These are phyloP conservation scores for Solanum pinnatisectum DNA, from an alignment of 257 asterid species.

Conservation along the genomic window DNA sequence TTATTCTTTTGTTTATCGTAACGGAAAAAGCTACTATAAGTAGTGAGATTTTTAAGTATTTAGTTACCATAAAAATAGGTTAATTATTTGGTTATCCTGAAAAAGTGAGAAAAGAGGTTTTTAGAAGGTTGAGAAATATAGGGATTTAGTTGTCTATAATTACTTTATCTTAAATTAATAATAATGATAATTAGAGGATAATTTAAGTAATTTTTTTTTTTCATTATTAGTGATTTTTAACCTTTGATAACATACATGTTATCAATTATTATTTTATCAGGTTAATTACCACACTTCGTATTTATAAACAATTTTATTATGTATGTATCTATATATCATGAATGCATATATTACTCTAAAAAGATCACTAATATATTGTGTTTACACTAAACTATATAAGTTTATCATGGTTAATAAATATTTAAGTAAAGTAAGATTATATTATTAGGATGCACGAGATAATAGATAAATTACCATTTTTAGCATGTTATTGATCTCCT, in stretches of 20 bases:
- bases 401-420: not conserved
- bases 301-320: not conserved
- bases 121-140: not conserved
- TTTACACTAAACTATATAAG: not conserved
- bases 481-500: not conserved
- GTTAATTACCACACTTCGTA: not conserved
- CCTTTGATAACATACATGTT: not conserved
- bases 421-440: not conserved
- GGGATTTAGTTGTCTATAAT: not conserved
- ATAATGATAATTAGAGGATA: not conserved
- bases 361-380: not conserved
- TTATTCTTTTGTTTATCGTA: not conserved
- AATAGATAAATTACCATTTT: not conserved
- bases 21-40: not conserved
- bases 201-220: not conserved
- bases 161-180: not conserved
- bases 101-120: not conserved
- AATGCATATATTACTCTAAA: not conserved
- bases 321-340: not conserved
- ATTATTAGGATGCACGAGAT: not conserved
- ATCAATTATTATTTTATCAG: not conserved
- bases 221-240: not conserved
- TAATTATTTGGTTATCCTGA: not conserved
- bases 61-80: not conserved
- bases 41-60: slow-evolving; percentile 1